A percentile compares a stretch with the other conserved stretches of the same genome.
These are phyloP conservation scores for Alternaria conjuncta DNA, from an alignment of 2,329 filamentous ascomycete species.

Conservation along the genomic window DNA sequence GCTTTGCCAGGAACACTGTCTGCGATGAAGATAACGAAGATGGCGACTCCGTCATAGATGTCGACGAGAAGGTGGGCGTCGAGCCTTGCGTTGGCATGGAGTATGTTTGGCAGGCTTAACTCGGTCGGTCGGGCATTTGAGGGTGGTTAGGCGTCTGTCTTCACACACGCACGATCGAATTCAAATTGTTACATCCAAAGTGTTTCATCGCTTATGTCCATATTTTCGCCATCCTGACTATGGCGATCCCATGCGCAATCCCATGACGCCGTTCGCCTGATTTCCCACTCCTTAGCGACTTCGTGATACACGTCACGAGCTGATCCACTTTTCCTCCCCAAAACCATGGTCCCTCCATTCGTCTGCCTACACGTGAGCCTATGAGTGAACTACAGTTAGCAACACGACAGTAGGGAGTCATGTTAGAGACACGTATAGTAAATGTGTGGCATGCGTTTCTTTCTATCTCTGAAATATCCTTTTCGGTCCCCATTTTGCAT, in stretches of 20 bases:
- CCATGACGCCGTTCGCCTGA: not conserved
- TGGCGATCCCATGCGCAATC: not conserved
- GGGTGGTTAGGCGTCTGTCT: not conserved
- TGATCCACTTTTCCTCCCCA: not conserved
- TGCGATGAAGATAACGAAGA: not conserved
- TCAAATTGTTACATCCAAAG: not conserved
- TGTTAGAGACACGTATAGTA: not conserved
- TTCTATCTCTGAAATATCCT: not conserved
- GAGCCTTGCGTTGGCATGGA: not conserved
- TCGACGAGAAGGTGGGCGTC: not conserved
- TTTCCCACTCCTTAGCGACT: not conserved
- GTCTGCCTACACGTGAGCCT: not conserved
- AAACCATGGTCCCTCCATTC: not conserved
- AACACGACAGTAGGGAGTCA: not conserved
- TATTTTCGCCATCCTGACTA: not conserved
- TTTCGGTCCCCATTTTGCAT: not conserved
- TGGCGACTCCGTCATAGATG: not conserved
- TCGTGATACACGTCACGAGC: not conserved
- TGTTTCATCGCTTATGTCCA: not conserved
- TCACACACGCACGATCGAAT: not conserved
- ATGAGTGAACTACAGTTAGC: not conserved
- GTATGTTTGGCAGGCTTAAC: not conserved
- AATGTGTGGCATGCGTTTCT: not conserved
- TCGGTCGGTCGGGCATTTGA: not conserved
- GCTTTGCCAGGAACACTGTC: not conserved